Evolutionary conservation across 1,284 basidiomycete species (phyloP).

Genomic region (Lentinula novae-zelandiae): DNA sequence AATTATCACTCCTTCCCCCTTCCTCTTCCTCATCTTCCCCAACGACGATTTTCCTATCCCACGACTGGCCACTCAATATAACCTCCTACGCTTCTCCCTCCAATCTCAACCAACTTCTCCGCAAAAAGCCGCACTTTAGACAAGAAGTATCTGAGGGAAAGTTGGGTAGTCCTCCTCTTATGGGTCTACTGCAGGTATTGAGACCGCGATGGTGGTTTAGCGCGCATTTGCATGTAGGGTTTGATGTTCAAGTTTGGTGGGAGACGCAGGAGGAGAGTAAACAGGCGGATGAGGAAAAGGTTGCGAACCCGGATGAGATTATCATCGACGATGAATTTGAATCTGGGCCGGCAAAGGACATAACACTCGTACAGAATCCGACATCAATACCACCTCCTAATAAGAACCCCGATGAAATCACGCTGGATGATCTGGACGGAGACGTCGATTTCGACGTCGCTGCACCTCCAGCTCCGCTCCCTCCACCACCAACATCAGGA

Average conservation of each 20-base stretch:
- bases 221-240: slow-evolving; percentile 90
- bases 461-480: slow-evolving; percentile 25
- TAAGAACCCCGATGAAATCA: slow-evolving; percentile 71
- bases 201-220: slow-evolving; percentile 94
- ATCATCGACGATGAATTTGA: slow-evolving; percentile 47
- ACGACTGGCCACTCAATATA: slow-evolving; percentile 94
- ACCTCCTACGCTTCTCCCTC: slow-evolving; percentile 75
- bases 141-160: slow-evolving; percentile 69
- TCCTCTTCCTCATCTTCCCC: slow-evolving; percentile 46
- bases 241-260: slow-evolving; percentile 69
- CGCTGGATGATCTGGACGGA: slow-evolving; percentile 57
- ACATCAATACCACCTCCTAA: slow-evolving; percentile 9
- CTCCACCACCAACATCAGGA: slow-evolving; percentile 13
- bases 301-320: slow-evolving; percentile 64
- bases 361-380: background rate
- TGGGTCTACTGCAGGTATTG: slow-evolving; percentile 72
- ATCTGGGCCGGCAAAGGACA: background rate
- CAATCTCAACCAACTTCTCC: slow-evolving; percentile 49
- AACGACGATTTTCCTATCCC: slow-evolving; percentile 83
- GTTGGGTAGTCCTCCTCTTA: slow-evolving; percentile 88
- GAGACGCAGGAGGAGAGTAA: background rate
- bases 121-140: slow-evolving; percentile 80
- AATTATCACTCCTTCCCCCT: slow-evolving; percentile 46
- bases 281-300: slow-evolving; percentile 4
- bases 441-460: slow-evolving; percentile 35